Percentiles rank a stretch among this genome's conserved stretches.
Evolutionary conservation across 192 early-diverging fungal genomes (phyloP).

Genomic region (Funneliformis mosseae): DNA sequence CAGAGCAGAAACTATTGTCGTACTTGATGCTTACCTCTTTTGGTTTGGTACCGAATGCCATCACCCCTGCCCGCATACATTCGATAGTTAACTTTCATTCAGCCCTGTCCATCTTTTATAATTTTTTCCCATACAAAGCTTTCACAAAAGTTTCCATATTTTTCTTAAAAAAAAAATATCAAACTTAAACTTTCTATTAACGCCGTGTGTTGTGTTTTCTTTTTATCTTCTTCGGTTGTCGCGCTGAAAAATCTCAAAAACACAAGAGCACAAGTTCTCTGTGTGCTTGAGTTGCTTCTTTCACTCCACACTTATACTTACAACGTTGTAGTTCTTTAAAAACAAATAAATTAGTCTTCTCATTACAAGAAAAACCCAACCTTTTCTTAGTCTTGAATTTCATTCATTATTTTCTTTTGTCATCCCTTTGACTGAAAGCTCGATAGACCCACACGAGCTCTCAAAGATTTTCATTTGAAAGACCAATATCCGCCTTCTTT

Average conservation of each 20-base stretch:
- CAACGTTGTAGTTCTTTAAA: neutral
- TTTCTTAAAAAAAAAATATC: neutral
- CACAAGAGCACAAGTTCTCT: conserved; percentile 22
- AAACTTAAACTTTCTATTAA: neutral
- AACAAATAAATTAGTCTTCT: neutral
- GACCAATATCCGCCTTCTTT: conserved; percentile 30
- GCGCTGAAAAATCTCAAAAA: conserved; percentile 3
- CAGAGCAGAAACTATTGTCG: neutral
- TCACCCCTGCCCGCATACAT: neutral
- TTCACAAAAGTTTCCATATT: neutral
- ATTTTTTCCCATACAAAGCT: neutral
- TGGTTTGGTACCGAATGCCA: neutral
- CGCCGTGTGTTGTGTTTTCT: conserved; percentile 21
- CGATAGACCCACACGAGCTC: conserved; percentile 23
- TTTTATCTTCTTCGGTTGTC: neutral
- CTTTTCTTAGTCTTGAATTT: conserved; percentile 23
- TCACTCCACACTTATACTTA: neutral
- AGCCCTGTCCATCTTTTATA: neutral
- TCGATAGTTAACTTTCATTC: neutral
- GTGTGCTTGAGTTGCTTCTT: conserved; percentile 16
- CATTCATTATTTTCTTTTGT: neutral
- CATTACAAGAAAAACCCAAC: conserved; percentile 11
- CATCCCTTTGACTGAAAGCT: conserved; percentile 17
- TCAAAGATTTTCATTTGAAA: conserved; percentile 32
- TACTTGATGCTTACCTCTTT: neutral